Conservation (phyloP, 352 stramenopile species). For the Pythium grandisporangium region DNA sequence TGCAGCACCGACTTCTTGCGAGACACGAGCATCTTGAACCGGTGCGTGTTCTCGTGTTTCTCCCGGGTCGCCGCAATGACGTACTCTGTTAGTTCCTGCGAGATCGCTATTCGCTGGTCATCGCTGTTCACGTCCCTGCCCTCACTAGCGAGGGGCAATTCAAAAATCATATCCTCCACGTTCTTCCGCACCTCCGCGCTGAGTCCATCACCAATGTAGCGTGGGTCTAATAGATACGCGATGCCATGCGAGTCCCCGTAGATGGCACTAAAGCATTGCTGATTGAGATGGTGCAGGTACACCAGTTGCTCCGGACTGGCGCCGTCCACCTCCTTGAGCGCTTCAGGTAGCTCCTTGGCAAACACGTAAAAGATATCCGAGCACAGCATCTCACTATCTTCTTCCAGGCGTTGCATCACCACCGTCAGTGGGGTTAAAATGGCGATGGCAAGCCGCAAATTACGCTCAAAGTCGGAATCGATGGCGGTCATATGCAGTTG, state of each 20-base stretch:
- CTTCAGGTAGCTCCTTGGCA: conserved; percentile 13
- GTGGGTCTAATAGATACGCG: conserved; percentile 22
- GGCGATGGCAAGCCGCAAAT: conserved; percentile 11
- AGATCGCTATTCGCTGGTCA: conserved; percentile 12
- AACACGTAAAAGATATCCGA: conserved; percentile 24
- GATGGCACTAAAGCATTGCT: conserved; percentile 15
- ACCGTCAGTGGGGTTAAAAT: conserved; percentile 12
- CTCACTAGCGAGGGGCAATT: conserved; percentile 6
- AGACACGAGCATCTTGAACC: conserved; percentile 17
- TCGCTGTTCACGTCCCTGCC: neutral
- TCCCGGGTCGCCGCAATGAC: conserved; percentile 17
- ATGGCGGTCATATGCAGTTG: neutral
- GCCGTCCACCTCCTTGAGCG: conserved; percentile 4
- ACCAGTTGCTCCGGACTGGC: conserved; percentile 4
- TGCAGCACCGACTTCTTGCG: conserved; percentile 21
- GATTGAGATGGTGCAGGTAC: conserved; percentile 12
- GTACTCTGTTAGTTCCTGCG: conserved; percentile 21
- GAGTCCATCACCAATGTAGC: conserved; percentile 30
- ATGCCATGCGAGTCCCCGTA: conserved; percentile 14
- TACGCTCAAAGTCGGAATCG: neutral
- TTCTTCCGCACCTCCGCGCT: conserved; percentile 19
- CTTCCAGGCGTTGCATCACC: conserved; percentile 3
- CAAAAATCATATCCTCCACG: conserved; percentile 22
- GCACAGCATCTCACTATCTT: conserved; percentile 6
- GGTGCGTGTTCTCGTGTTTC: conserved; percentile 10